Conservation (phyloP, 2,329 filamentous ascomycete species). For the Nothopassalora personata region DNA sequence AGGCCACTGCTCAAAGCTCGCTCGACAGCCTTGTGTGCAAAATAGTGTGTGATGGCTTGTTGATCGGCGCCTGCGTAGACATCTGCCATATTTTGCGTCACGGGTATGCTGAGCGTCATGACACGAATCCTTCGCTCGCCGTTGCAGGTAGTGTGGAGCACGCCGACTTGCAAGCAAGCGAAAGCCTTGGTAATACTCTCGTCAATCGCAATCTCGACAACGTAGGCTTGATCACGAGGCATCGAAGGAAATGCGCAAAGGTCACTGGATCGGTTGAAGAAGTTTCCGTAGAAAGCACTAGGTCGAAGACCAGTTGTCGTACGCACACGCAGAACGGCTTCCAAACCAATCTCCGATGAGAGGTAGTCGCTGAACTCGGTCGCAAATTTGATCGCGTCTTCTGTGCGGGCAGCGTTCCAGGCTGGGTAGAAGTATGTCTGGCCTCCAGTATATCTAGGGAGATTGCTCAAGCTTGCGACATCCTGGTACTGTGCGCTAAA, state of each 20-base stretch:
- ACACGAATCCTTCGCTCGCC: constrained; percentile 93
- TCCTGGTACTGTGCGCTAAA: constrained; percentile 97
- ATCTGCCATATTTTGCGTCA: constrained; percentile 83
- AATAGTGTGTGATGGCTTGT: constrained; percentile 86
- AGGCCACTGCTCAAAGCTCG: constrained; percentile 77
- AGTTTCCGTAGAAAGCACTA: constrained; percentile 98
- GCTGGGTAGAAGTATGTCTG: constrained; percentile 98
- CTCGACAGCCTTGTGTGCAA: constrained; percentile 96
- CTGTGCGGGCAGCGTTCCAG: constrained; percentile 88
- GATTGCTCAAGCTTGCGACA: constrained; percentile 89
- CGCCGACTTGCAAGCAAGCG: constrained; percentile 87
- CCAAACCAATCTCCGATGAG: constrained; percentile 92
- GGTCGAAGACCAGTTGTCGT: constrained; percentile 92
- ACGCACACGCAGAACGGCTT: constrained; percentile 90
- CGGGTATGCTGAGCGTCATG: constrained; percentile 86
- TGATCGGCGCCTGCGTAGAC: constrained; percentile 94
- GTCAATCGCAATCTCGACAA: constrained; percentile 96
- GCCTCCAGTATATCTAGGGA: constrained; percentile 91
- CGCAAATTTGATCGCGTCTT: constrained; percentile 97
- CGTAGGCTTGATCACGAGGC: constrained; percentile 93
- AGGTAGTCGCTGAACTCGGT: constrained; percentile 94
- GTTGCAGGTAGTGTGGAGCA: constrained; percentile 96
- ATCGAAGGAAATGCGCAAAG: constrained; percentile 97
- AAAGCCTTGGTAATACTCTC: constrained; percentile 88
- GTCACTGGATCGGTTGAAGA: constrained; percentile 97